These are phyloP conservation scores for Ceriops decandra DNA, from an alignment of 345 rosid species.

Conservation along the genomic window DNA sequence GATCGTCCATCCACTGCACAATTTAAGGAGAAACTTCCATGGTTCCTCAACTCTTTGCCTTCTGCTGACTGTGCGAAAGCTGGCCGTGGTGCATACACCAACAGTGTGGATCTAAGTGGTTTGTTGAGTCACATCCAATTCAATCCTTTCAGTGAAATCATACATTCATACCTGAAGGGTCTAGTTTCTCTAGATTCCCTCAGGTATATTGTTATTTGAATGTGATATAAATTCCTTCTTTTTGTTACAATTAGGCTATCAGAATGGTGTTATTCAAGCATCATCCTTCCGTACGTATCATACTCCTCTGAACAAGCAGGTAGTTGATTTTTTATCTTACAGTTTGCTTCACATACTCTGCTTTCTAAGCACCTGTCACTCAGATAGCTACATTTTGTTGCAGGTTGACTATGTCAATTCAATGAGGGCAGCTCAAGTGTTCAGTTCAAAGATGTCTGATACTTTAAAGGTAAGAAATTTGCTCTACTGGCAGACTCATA, in stretches of 20 bases:
- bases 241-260: constrained; percentile 52
- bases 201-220: background rate
- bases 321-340: constrained; percentile 18
- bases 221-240: background rate
- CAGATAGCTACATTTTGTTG: constrained; percentile 13
- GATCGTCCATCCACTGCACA: constrained; percentile 86
- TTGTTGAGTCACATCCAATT: constrained; percentile 13
- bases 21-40: constrained; percentile 89
- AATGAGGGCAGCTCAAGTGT: constrained; percentile 85
- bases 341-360: constrained; percentile 9
- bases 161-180: constrained; percentile 5
- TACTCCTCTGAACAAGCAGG: constrained; percentile 96
- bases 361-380: constrained; percentile 5
- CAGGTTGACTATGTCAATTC: constrained; percentile 89
- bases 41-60: constrained; percentile 91
- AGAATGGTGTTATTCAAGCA: constrained; percentile 71
- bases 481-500: background rate
- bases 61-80: constrained; percentile 98
- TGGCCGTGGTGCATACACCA: constrained; percentile 95
- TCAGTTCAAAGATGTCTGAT: constrained; percentile 66
- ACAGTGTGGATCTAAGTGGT: constrained; percentile 87
- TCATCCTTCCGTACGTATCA: constrained; percentile 99
- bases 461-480: constrained; percentile 63
- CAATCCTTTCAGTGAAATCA: background rate
- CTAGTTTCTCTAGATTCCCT: background rate